Conservation (phyloP, 164 flowering plant species). For the Piper betle region DNA sequence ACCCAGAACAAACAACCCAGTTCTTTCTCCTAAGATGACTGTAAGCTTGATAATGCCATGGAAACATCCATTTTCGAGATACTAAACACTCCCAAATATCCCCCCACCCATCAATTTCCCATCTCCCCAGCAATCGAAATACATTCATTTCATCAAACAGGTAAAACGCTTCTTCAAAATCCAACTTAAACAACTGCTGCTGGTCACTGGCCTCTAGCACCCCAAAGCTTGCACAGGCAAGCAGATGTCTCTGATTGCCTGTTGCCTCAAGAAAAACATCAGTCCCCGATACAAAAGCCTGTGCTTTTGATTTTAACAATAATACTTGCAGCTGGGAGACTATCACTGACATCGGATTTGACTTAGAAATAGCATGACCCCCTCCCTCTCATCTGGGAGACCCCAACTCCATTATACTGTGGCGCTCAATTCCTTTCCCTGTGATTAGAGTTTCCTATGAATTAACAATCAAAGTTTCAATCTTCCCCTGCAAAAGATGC, state of each 20-base stretch:
- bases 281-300: conserved; percentile 38
- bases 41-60: conserved; percentile 47
- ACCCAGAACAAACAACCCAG: conserved; percentile 75
- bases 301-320: conserved; percentile 26
- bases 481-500: too few relatives aligned
- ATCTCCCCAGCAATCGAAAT: conserved; percentile 21
- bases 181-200: conserved; percentile 44
- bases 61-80: conserved; percentile 28
- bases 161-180: conserved; percentile 57
- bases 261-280: conserved; percentile 38
- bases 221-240: conserved; percentile 51
- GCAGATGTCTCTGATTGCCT: conserved; percentile 28
- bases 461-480: too few relatives aligned
- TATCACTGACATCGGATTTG: conserved; percentile 55
- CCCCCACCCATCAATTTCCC: conserved; percentile 6
- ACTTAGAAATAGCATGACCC: conserved; percentile 35
- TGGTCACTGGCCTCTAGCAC: conserved; percentile 34
- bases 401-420: conserved; percentile 3
- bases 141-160: conserved; percentile 34
- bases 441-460: not conserved
- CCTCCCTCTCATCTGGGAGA: conserved; percentile 78
- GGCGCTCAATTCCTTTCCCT: not conserved
- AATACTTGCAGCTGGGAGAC: conserved; percentile 35
- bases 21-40: conserved; percentile 58
- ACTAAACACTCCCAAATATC: conserved; percentile 49